Conservation (phyloP, 495 filamentous ascomycete species). For the Tuber umbilicatum region DNA sequence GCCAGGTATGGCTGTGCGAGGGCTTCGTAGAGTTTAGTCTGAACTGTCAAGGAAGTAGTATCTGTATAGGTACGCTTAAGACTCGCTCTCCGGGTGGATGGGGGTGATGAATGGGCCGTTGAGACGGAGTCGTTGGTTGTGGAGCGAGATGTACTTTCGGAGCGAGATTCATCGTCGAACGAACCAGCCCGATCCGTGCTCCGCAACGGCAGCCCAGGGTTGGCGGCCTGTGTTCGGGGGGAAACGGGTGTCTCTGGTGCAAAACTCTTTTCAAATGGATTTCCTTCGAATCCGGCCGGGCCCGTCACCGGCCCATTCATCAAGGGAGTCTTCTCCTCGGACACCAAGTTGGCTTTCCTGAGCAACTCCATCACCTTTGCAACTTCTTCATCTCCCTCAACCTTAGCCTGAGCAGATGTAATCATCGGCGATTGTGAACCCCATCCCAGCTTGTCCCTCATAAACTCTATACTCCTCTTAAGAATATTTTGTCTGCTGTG, state of each 20-base stretch:
- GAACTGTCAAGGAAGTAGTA: slow-evolving; percentile 59
- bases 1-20: slow-evolving; percentile 74
- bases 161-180: slow-evolving; percentile 24
- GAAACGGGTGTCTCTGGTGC: slow-evolving; percentile 43
- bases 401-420: slow-evolving; percentile 71
- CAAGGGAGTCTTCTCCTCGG: slow-evolving; percentile 37
- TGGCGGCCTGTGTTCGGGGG: not conserved
- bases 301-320: slow-evolving; percentile 49
- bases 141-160: slow-evolving; percentile 52
- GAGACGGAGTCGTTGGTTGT: slow-evolving; percentile 53
- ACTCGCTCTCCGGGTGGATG: slow-evolving; percentile 58
- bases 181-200: slow-evolving; percentile 9
- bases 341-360: slow-evolving; percentile 65
- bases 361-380: slow-evolving; percentile 88
- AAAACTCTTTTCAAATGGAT: slow-evolving; percentile 39
- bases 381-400: slow-evolving; percentile 74
- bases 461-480: slow-evolving; percentile 92
- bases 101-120: slow-evolving; percentile 51
- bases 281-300: slow-evolving; percentile 44
- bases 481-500: slow-evolving; percentile 88
- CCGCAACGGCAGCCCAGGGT: not conserved
- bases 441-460: slow-evolving; percentile 91
- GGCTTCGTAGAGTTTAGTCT: slow-evolving; percentile 79
- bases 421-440: slow-evolving; percentile 53
- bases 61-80: slow-evolving; percentile 87